Base-by-base conservation (phyloP, 768 basidiomycete species). In the Kwoniella heveanensis region DNA sequence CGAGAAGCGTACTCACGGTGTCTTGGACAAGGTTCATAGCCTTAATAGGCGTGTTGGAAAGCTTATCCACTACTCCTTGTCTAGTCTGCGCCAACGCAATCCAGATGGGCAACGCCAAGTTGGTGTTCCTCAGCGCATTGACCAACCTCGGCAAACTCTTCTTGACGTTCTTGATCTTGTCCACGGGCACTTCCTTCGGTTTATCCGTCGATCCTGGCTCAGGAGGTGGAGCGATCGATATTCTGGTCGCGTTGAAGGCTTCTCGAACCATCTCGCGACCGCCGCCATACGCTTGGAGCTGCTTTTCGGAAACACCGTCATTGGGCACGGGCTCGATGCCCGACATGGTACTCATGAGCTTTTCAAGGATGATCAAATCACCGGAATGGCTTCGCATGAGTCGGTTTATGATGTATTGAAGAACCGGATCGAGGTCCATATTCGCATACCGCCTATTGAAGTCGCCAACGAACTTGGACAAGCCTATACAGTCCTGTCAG, bases 341-440 rank as follows among this genome's bases (percentile, higher is more conserved):
- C 5, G 92, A 89, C 92, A 97, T 95, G 77, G 92, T 91, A 85
- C 88, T 89, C 54, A 98, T 91, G 54, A 99, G 82, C 73, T 95
- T 92, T 30, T 89, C 86, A n/a, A 99, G 83, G 24, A 98, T 90
- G 22, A 93, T 85, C 48, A 97, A 88, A 72, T 98, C 75, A 44
- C 63, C 76, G 0, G 90, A 86, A 74, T 92, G 88, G 36, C 87
- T 88, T 50, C 86, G 86, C 75, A 89, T 86, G 29, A 98, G 83
- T 75, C 94, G 92, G 75, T 98, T 91, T 46, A 91, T 89, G 67
- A 98, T 86, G 72, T 95, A 97, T 78, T 87, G 90, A 60, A 99
- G 80, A 54, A 98, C 83, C 0, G 91, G 89, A 0, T 88, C 87
- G 54, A 93, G 82, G 76, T 92, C 90, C 58, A 91, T 88, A 64